A percentile compares a stretch with the other conserved stretches of the same genome.
Conservation (phyloP, 1,284 basidiomycete genomes). For the Cutaneotrichosporon sp. region DNA sequence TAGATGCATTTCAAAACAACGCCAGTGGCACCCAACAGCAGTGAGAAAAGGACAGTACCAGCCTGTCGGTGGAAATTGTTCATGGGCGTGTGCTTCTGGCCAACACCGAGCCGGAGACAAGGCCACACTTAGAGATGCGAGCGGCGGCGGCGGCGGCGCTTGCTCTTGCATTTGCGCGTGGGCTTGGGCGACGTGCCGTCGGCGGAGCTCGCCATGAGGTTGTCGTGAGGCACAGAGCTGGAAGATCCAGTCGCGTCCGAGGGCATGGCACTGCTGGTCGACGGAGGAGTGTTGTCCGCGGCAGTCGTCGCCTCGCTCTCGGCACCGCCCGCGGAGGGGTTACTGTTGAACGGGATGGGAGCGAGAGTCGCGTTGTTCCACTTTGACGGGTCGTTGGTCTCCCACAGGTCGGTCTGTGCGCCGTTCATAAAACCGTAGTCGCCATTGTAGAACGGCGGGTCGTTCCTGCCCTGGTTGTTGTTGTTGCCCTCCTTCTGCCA, state of each 20-base stretch:
- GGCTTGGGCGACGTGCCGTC: background rate
- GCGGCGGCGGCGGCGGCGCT: background rate
- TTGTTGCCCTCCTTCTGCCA: conserved; percentile 6
- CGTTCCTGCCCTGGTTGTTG: conserved; percentile 2
- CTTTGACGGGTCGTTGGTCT: background rate
- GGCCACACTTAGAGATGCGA: background rate
- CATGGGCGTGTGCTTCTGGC: background rate
- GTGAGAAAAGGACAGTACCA: too few relatives aligned
- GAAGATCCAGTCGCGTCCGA: background rate
- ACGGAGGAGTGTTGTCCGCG: too few relatives aligned
- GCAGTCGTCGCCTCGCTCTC: background rate
- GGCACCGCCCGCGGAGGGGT: background rate
- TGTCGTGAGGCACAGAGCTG: background rate
- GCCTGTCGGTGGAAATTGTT: too few relatives aligned
- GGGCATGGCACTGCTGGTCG: too few relatives aligned
- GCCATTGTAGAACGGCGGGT: conserved; percentile 7
- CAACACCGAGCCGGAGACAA: background rate
- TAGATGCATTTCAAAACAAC: too few relatives aligned
- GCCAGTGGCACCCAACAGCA: too few relatives aligned
- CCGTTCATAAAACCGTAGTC: conserved; percentile 13
- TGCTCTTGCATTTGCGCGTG: background rate
- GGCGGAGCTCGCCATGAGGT: background rate
- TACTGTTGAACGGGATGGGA: background rate
- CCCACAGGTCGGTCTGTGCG: conserved; percentile 13
- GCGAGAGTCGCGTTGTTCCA: background rate